Conservation (phyloP, 2,329 filamentous ascomycete species). For the Curvularia spicifera region DNA sequence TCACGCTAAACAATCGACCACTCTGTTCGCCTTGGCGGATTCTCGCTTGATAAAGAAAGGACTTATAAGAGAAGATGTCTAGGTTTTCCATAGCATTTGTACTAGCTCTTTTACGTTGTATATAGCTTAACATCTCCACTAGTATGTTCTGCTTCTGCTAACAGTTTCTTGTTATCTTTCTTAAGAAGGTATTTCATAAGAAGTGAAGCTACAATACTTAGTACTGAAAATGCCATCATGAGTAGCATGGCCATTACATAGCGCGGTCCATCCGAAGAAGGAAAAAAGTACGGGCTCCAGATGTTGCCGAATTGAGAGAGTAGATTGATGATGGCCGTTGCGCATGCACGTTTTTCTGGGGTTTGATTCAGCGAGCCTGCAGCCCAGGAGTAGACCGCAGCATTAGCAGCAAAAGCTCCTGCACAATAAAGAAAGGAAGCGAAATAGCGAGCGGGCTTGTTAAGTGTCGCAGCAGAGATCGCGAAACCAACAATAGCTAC, state of each 20-base stretch:
- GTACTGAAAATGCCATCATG: not conserved
- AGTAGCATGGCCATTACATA: not conserved
- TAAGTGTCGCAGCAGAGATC: not conserved
- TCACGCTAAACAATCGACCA: too few species aligned
- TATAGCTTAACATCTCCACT: not conserved
- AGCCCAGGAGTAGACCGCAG: not conserved
- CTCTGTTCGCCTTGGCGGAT: too few species aligned
- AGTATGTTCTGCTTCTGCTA: not conserved
- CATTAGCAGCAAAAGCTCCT: not conserved
- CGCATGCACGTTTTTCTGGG: not conserved
- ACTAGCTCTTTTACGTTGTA: not conserved
- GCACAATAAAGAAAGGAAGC: not conserved
- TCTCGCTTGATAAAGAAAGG: too few species aligned
- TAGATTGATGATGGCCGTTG: not conserved
- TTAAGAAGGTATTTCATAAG: not conserved
- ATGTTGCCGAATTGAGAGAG: not conserved
- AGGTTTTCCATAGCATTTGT: too few species aligned
- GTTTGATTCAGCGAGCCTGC: not conserved
- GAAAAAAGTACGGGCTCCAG: not conserved
- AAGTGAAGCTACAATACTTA: not conserved
- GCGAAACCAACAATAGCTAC: not conserved
- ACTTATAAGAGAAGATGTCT: too few species aligned
- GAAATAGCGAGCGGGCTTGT: not conserved
- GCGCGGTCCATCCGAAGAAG: not conserved
- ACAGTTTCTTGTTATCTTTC: not conserved